A percentile compares a stretch with the other conserved stretches of the same genome.
phyloP scores from a whole-genome alignment of 306 rosid species.

The Prunus mira region DNA sequence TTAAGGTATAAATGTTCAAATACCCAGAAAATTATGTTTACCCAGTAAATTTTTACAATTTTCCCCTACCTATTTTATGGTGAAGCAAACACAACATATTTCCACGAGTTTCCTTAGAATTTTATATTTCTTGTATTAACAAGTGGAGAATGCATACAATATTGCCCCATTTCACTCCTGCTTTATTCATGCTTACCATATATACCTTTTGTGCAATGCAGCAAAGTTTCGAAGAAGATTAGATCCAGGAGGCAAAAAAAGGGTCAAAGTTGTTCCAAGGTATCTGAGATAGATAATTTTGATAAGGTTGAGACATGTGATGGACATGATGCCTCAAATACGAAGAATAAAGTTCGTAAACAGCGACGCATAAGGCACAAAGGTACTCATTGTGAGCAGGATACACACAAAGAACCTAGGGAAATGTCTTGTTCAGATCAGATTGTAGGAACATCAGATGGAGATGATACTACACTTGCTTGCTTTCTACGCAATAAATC shows the following conservation, averaged over 20 bases:
- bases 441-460: slow-evolving; percentile 29
- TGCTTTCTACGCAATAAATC: slow-evolving; percentile 24
- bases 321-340: slow-evolving; percentile 16
- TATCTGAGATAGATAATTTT: slow-evolving; percentile 2
- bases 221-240: slow-evolving; percentile 35
- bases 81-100: not conserved
- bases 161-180: slow-evolving; percentile 5
- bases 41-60: not conserved
- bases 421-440: slow-evolving; percentile 21
- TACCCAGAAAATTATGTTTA: not conserved
- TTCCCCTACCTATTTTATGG: not conserved
- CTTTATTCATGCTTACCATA: slow-evolving; percentile 23
- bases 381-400: slow-evolving; percentile 10
- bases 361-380: slow-evolving; percentile 11
- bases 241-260: slow-evolving; percentile 33
- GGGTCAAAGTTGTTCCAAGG: slow-evolving; percentile 19
- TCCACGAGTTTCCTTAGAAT: not conserved
- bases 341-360: slow-evolving; percentile 11
- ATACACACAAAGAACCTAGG: slow-evolving; percentile 3
- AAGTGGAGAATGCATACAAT: not conserved
- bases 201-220: slow-evolving; percentile 33
- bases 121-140: not conserved
- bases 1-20: slow-evolving; percentile 37
- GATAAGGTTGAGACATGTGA: slow-evolving; percentile 18
- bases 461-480: slow-evolving; percentile 38